A percentile compares a stretch with the other conserved stretches of the same genome.
These are phyloP conservation scores for Spiraea crenata DNA, from an alignment of 331 rosid species.

Conservation along the genomic window DNA sequence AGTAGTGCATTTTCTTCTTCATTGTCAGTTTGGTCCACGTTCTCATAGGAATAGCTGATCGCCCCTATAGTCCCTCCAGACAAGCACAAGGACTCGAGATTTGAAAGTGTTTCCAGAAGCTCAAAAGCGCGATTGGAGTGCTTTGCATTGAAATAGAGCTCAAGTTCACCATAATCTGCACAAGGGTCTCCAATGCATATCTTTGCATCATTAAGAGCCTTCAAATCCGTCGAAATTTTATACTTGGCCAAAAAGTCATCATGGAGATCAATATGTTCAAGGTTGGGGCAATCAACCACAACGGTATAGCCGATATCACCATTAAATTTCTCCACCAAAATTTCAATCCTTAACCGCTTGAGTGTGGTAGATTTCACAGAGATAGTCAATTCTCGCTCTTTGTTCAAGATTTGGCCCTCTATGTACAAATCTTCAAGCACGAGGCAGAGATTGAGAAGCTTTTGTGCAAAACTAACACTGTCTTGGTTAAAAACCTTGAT, in stretches of 20 bases:
- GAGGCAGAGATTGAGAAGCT: neutral
- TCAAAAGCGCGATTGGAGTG: neutral
- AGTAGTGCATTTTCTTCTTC: neutral
- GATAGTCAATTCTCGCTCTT: neutral
- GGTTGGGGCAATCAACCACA: slow-evolving; percentile 11
- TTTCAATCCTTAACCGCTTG: slow-evolving; percentile 3
- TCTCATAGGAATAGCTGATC: neutral
- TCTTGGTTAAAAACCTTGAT: neutral
- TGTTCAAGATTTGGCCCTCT: neutral
- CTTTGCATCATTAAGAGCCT: slow-evolving; percentile 1
- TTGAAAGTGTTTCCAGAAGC: neutral
- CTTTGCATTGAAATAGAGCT: neutral
- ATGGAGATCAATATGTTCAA: neutral
- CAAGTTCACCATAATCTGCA: slow-evolving; percentile 1
- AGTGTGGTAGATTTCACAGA: neutral
- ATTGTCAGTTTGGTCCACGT: neutral
- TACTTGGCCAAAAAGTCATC: slow-evolving; percentile 21
- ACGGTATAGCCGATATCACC: neutral
- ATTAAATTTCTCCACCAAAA: neutral
- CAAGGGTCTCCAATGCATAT: neutral
- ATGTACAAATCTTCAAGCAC: slow-evolving; percentile 14
- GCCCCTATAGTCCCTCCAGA: slow-evolving; percentile 7
- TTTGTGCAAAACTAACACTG: neutral
- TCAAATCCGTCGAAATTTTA: neutral
- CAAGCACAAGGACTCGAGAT: neutral